phyloP scores from a whole-genome alignment of 2,329 filamentous ascomycete species.

The Hypocrella siamensis region DNA sequence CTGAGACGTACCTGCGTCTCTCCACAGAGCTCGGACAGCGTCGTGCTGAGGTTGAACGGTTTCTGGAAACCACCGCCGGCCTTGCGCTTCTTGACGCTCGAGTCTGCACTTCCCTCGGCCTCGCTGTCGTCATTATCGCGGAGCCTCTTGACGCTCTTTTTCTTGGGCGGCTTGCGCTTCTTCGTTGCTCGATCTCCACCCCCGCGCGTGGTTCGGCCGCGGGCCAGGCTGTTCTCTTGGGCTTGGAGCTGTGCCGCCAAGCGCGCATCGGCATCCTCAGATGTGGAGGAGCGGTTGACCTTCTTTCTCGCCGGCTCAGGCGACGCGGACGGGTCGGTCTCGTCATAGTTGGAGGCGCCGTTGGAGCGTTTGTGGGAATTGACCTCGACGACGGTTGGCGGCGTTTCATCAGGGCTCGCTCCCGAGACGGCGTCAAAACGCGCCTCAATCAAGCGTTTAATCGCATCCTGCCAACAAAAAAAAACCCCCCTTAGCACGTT shows the following conservation, averaged over 20 bases:
- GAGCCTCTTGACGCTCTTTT: slow-evolving; percentile 64
- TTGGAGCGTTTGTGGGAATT: slow-evolving; percentile 19
- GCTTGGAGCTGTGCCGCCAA: slow-evolving; percentile 81
- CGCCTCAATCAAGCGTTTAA: slow-evolving; percentile 57
- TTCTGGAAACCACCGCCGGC: slow-evolving; percentile 90
- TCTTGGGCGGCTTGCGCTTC: slow-evolving; percentile 51
- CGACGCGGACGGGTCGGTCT: slow-evolving; percentile 31
- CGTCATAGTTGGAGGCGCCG: slow-evolving; percentile 20
- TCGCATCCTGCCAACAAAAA: slow-evolving; percentile 36
- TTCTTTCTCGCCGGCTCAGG: slow-evolving; percentile 43
- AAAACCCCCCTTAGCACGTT: neutral
- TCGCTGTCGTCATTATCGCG: slow-evolving; percentile 71
- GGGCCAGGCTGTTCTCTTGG: slow-evolving; percentile 61
- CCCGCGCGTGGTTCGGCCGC: slow-evolving; percentile 61
- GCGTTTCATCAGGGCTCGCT: slow-evolving; percentile 28
- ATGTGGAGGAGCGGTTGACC: slow-evolving; percentile 44
- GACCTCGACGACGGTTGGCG: slow-evolving; percentile 17
- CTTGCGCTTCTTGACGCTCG: slow-evolving; percentile 51
- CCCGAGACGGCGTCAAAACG: slow-evolving; percentile 57
- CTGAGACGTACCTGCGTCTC: slow-evolving; percentile 43
- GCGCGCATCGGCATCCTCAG: slow-evolving; percentile 67
- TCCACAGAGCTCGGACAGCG: slow-evolving; percentile 54
- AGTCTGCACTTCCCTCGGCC: slow-evolving; percentile 44
- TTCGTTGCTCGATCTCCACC: slow-evolving; percentile 48
- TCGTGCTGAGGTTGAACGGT: slow-evolving; percentile 57